Base-by-base conservation (phyloP, 139 green algal species). In the Volvox africanus region DNA sequence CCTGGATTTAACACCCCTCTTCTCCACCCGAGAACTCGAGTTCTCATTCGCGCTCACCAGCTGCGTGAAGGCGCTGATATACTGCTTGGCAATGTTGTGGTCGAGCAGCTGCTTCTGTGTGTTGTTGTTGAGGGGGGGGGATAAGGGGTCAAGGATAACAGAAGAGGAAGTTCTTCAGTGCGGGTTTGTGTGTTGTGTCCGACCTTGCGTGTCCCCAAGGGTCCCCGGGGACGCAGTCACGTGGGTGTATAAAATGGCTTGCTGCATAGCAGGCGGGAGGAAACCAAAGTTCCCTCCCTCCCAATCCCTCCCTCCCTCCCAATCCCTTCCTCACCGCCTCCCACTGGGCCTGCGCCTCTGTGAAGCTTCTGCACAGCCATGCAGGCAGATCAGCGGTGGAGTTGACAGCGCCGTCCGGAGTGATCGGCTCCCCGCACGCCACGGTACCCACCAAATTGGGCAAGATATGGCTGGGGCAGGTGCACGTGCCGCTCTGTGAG, bases 1-100 rank as follows among this genome's bases (percentile, higher is more conserved):
- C 44, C 44, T 55, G 44, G 44, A 55, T 14, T 5, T 14, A 73
- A 80, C 73, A n/a, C n/a, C n/a, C n/a, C 28, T 19, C 73, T 36
- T 32, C 73, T 2, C 73, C 73, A 33, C 16, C 18, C 24, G n/a
- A 13, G 44, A 55, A 5, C 44, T 55, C 44, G 44, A 55, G 44
- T 9, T 9, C 28, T 13, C 73, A n/a, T 32, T 19, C 26, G 16
- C 30, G 1, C 62, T 26, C 73, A 91, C 87, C 61, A 67, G n/a
- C 6, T 26, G 9, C 0, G 44, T 33, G 76, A 91, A 91, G 21
- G 76, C 75, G 50, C 71, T 6, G 5, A 69, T 9, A 77, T 91
- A 91, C 76, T 68, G 33, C 76, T 91, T 85, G 61, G 55, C 75
- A 1, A 91, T 36, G 76, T 86, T 91, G 55, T 86, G 87, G 33